These are phyloP conservation scores for Amyloporia xantha DNA, from an alignment of 768 basidiomycete species.

Conservation along the genomic window DNA sequence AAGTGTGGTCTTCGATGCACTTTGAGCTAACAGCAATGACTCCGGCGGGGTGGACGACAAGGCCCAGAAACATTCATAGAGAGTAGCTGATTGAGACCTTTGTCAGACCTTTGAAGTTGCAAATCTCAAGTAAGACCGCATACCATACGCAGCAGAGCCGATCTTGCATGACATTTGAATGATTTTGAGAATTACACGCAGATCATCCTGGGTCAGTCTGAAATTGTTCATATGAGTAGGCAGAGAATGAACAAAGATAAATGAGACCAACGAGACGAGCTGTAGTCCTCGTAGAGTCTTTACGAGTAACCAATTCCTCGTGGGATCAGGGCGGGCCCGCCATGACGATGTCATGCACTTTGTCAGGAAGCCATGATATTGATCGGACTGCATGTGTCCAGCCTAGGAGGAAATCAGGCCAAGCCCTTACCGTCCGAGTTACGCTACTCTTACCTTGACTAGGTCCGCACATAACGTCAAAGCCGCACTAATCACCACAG, in stretches of 20 bases:
- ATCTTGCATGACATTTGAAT: conserved; percentile 2
- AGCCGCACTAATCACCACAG: conserved; percentile 40
- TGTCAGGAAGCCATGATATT: conserved; percentile 7
- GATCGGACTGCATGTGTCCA: conserved; percentile 12
- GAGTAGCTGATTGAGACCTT: conserved; percentile 6
- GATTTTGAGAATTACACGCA: conserved; percentile 12
- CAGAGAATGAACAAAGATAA: background rate
- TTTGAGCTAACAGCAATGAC: conserved; percentile 10
- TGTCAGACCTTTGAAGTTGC: background rate
- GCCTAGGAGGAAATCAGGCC: conserved; percentile 9
- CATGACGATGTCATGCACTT: conserved; percentile 12
- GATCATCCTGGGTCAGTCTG: conserved; percentile 13
- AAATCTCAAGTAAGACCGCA: background rate
- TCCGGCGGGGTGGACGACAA: conserved; percentile 4
- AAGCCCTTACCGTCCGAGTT: too few species aligned
- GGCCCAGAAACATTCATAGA: conserved; percentile 18
- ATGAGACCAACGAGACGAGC: conserved; percentile 12
- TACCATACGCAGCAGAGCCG: conserved; percentile 9
- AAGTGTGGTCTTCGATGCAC: conserved; percentile 15
- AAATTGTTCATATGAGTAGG: background rate
- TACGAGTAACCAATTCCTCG: conserved; percentile 8
- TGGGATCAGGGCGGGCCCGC: conserved; percentile 7
- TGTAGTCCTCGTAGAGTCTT: conserved; percentile 12
- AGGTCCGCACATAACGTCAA: conserved; percentile 26
- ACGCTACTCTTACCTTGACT: conserved; percentile 23